A percentile compares a stretch with the other conserved stretches of the same genome.
Conservation (phyloP, 1,139 yeast species). For the Yamadazyma blattariae region DNA sequence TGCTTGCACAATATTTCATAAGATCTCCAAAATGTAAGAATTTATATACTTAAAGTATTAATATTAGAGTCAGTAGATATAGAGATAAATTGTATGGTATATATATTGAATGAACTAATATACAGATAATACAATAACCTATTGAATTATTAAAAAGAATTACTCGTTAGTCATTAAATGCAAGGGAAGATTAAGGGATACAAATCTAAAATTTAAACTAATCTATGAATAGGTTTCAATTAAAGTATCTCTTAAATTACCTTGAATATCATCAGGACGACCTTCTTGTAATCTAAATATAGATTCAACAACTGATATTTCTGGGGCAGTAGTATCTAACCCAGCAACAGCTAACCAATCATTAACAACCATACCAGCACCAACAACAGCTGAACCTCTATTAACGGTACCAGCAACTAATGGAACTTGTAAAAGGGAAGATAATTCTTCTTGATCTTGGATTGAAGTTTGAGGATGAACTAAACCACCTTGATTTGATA, state of each 20-base stretch:
- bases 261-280: constrained; percentile 79
- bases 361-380: constrained; percentile 98
- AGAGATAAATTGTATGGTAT: constrained; percentile 1
- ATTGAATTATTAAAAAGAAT: constrained; percentile 3
- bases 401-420: constrained; percentile 98
- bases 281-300: constrained; percentile 91
- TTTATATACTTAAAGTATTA: no score
- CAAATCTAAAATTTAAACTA: not conserved
- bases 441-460: constrained; percentile 97
- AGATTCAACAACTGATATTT: constrained; percentile 92
- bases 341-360: constrained; percentile 99
- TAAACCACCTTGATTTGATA: constrained; percentile 96
- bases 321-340: constrained; percentile 97
- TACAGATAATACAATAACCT: constrained; percentile 3
- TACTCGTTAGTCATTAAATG: constrained; percentile 6
- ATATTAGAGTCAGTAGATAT: no score
- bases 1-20: no score
- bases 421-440: constrained; percentile 94
- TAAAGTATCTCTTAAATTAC: constrained; percentile 84
- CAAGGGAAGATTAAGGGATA: constrained; percentile 1
- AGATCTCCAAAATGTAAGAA: no score
- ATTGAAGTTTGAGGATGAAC: constrained; percentile 97
- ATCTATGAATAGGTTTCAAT: constrained; percentile 79
- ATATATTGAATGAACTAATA: constrained; percentile 1
- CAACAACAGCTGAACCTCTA: constrained; percentile 96